Evolutionary conservation across 2,329 filamentous ascomycete genomes (phyloP).

Genomic region (Sordariomycetes sp.): DNA sequence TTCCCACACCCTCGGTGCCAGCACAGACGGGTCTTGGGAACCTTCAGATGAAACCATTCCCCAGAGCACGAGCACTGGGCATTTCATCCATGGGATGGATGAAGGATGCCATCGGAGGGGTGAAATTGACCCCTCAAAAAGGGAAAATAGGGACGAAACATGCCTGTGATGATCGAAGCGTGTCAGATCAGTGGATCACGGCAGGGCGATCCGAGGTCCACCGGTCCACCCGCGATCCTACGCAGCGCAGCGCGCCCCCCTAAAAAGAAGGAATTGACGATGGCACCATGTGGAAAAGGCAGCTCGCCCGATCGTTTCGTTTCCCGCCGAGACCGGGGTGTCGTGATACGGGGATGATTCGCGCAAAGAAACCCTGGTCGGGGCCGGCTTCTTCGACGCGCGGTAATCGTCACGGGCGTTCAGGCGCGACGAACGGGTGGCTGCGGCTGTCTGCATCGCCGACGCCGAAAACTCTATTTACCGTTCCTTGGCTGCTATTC

Average conservation of each 20-base stretch:
- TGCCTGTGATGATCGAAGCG: too few species aligned
- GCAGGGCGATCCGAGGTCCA: not conserved
- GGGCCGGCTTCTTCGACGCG: not conserved
- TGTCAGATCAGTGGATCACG: not conserved
- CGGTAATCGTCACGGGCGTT: not conserved
- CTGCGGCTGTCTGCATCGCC: not conserved
- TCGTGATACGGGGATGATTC: not conserved
- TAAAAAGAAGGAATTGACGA: not conserved
- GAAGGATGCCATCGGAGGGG: too few species aligned
- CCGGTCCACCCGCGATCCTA: not conserved
- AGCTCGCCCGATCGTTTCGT: not conserved
- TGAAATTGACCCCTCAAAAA: too few species aligned
- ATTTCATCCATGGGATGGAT: too few species aligned
- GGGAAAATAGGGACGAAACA: too few species aligned
- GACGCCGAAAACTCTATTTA: not conserved
- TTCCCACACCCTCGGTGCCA: too few species aligned
- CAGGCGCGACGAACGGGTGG: not conserved
- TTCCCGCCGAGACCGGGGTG: not conserved
- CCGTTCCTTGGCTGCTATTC: not conserved
- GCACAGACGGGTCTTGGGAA: too few species aligned
- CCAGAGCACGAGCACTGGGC: too few species aligned
- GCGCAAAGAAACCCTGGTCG: not conserved
- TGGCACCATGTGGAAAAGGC: not conserved
- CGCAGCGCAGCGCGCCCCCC: too few species aligned
- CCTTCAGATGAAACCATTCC: too few species aligned